Base-by-base conservation (phyloP, 495 filamentous ascomycete species). In the Hypoxylon subgilvum region DNA sequence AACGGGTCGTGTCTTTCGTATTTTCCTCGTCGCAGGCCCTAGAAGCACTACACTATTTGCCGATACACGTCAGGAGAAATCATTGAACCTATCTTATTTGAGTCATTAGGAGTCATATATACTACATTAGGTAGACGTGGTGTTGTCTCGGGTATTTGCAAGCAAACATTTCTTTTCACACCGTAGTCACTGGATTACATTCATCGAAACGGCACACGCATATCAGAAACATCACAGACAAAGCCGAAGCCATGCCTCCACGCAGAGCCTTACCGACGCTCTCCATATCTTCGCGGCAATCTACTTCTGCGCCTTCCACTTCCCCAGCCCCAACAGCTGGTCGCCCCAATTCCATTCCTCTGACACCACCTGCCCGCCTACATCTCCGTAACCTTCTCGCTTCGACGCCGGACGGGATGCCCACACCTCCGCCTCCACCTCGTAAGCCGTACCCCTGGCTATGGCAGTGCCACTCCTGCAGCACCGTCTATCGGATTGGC, bases 391-490 rank as follows among this genome's bases (percentile, higher is more conserved):
- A 64, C 6, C 48, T 69, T 13, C 30, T 72, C 13, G 59, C 68
- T 0, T 22, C 52, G 2, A 56, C 53, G 6, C 67, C 67, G 1
- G 61, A 70, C 10, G 57, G 56, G 3, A 50, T 66, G 27, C 57
- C 69, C 17, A 53, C 67, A 43, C 54, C 68, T 47, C 63, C 65
- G 0, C 64, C 48, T 0, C 64, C 61, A 8, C 73, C 72, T 12
- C 57, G 61, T 2, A 23, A 44, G 0, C 75, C 76, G 1, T 61
- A 52, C 13, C 63, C 69, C 9, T 79, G 76, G 78, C 45, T 69
- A n/a, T 79, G 78, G 77, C 67, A 67, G 23, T 81, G 78, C 49
- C 75, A 77, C 51, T 40, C 48, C 2, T 81, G 78, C 58, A 19
- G 39, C n/a, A 61, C 50, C 6, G 45, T 62, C 0, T 79, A 78